phyloP scores from a whole-genome alignment of 179 eudicot genomes.

The Actinidia arguta region DNA sequence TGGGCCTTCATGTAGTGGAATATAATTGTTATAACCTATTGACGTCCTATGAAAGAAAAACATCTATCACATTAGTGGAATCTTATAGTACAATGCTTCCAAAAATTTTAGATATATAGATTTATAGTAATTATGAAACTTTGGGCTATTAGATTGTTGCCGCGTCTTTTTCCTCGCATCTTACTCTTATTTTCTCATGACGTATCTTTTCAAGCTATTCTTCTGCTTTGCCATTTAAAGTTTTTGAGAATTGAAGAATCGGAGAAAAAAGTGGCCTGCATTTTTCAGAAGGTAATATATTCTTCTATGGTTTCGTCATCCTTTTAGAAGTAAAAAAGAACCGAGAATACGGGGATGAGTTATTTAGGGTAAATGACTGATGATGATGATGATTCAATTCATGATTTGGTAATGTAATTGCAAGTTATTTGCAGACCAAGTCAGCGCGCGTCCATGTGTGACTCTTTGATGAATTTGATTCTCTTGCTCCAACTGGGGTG shows the following conservation, averaged over 20 bases:
- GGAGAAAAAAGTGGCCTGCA: constrained; percentile 90
- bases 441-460: constrained; percentile 95
- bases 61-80: constrained; percentile 63
- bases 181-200: constrained; percentile 13
- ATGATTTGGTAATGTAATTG: background rate
- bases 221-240: too few species aligned
- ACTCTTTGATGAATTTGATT: constrained; percentile 95
- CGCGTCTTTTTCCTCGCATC: background rate
- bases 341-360: background rate
- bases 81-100: constrained; percentile 49
- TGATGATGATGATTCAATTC: too few species aligned
- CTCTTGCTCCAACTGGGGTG: constrained; percentile 98
- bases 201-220: constrained; percentile 89
- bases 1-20: constrained; percentile 94
- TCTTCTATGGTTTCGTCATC: background rate
- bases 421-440: constrained; percentile 63
- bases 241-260: too few species aligned
- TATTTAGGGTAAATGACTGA: background rate
- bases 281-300: constrained; percentile 79
- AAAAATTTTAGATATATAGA: constrained; percentile 2
- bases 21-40: constrained; percentile 74
- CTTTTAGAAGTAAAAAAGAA: background rate
- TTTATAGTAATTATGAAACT: background rate
- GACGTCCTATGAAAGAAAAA: constrained; percentile 78
- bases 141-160: background rate